These are phyloP conservation scores for Teunomyces cretensis DNA, from an alignment of 805 yeast species.

Conservation along the genomic window DNA sequence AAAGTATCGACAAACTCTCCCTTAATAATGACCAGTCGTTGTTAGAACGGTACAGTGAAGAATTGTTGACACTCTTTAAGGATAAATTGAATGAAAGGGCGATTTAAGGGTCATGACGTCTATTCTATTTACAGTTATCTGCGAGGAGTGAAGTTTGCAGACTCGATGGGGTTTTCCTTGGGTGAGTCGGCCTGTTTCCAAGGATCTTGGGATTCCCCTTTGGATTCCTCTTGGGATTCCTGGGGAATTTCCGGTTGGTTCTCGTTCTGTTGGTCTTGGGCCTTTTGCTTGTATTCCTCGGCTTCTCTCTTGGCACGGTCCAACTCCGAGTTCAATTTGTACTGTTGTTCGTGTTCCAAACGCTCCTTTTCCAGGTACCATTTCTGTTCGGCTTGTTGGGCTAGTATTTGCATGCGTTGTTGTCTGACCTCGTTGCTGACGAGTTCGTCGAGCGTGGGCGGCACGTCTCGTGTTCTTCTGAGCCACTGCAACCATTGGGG, in stretches of 20 bases:
- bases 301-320: constrained; percentile 22
- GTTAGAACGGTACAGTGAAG: constrained; percentile 39
- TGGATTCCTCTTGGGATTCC: constrained; percentile 13
- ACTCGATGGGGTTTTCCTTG: constrained; percentile 32
- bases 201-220: constrained; percentile 22
- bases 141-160: constrained; percentile 40
- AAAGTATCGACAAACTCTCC: neutral
- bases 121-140: constrained; percentile 11
- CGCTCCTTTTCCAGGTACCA: constrained; percentile 38
- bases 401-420: constrained; percentile 49
- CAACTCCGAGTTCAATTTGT: constrained; percentile 31
- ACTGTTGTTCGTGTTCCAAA: constrained; percentile 32
- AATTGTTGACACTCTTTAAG: constrained; percentile 29
- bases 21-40: constrained; percentile 9
- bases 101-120: neutral
- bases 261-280: no score
- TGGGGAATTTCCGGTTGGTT: no score
- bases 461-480: constrained; percentile 54
- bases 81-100: constrained; percentile 16
- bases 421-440: constrained; percentile 57
- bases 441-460: constrained; percentile 67
- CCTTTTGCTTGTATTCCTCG: constrained; percentile 4
- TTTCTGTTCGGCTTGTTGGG: constrained; percentile 45
- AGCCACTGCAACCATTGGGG: constrained; percentile 86
- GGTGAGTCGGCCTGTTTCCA: constrained; percentile 35